Evolutionary conservation across 2,329 filamentous ascomycete species (phyloP), one percentile per base, ranked within the genome.

Genomic region (Ceratocystis diversiconidia): DNA sequence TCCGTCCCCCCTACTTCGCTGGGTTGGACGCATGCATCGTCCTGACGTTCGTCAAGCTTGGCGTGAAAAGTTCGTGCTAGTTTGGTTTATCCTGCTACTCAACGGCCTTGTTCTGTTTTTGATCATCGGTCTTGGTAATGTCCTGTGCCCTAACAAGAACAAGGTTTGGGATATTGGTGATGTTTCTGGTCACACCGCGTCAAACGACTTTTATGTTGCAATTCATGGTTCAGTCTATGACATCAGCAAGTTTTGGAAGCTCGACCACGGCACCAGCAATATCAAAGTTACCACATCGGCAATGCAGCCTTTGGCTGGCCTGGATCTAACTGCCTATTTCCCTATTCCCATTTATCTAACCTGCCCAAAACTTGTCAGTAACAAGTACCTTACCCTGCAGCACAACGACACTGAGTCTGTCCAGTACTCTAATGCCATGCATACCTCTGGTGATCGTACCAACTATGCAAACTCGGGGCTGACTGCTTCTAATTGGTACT

Each of bases 41-140:
- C 94, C 92, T 1, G 94, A 99, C 76, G 90, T 99, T 7, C 89
- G 94, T 30, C 89, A 96, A 84, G 94, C 94, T 0, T 99, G 94
- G 94, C 84, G 94, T 75, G 94, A 99, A 73, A 99, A 99, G 76
- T 63, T 99, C 10, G 87, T 94, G 0, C 79, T 99, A 10, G 85
- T 92, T 60, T 79, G 89, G 67, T 71, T 96, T 63, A 97, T 99
- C 70, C 73, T 89, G 36, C 71, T 99, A 12, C 76, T 95, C 70
- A 99, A 99, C 75, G 90, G 73, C 48, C 72, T 83, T 32, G 83
- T 99, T 68, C 80, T 96, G 66, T 99, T 99, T 77, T 96, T 90
- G 82, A 96, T 99, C 71, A 82, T 96, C 69, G 84, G 77, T 48
- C 94, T 99, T 71, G 92, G 92, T 43, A 84, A 82, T 65, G 75